A percentile compares a stretch with the other conserved stretches of the same genome.
These are phyloP conservation scores for Stachybotrys echinatus DNA, from an alignment of 2,329 filamentous ascomycete species.

Conservation along the genomic window DNA sequence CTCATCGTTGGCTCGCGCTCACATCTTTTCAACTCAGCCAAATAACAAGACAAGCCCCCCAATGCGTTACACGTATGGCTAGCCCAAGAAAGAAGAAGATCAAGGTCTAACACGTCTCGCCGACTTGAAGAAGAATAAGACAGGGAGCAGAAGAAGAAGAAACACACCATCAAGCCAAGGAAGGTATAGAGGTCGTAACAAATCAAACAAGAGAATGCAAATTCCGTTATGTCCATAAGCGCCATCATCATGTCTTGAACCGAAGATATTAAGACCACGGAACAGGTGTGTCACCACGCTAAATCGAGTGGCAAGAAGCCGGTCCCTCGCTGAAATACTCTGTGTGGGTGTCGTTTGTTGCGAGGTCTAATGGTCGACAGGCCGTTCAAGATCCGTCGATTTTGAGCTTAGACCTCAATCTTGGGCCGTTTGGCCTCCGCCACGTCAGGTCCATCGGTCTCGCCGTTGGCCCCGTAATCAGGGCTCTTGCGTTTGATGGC, in stretches of 20 bases:
- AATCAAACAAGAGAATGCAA: neutral
- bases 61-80: neutral
- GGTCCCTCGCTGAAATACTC: too few species aligned
- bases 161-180: neutral
- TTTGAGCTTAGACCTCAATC: conserved; percentile 37
- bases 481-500: conserved; percentile 50
- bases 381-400: too few species aligned
- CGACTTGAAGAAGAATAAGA: neutral
- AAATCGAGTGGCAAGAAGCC: neutral
- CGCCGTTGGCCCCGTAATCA: conserved; percentile 37
- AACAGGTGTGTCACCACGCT: neutral
- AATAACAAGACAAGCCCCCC: too few species aligned
- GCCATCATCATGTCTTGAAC: neutral
- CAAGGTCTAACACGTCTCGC: neutral
- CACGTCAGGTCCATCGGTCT: conserved; percentile 34
- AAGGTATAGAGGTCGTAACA: neutral
- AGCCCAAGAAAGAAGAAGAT: neutral
- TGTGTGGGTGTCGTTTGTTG: too few species aligned
- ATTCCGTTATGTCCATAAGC: neutral
- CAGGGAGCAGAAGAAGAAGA: neutral
- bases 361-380: too few species aligned
- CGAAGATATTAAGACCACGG: neutral
- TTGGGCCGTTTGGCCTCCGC: conserved; percentile 49
- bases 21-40: neutral
- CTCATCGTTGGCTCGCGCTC: neutral